A percentile compares a stretch with the other conserved stretches of the same genome.
Evolutionary conservation across 139 green algal genomes (phyloP).

Genomic region (Dunaliella primolecta): DNA sequence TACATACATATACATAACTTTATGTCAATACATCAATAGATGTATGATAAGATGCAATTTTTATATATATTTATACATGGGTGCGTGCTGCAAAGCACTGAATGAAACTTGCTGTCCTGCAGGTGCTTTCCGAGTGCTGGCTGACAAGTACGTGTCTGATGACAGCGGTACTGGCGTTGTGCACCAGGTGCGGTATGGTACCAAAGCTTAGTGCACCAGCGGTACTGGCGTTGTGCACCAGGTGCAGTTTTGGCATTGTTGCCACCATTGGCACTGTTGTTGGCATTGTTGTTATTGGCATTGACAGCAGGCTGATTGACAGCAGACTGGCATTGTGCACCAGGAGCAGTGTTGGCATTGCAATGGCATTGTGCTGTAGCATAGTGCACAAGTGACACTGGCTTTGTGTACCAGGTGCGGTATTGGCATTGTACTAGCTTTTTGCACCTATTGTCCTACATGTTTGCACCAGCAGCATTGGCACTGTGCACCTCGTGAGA

Average conservation of each 20-base stretch:
- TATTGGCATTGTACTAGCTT: too few species aligned
- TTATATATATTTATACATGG: too few species aligned
- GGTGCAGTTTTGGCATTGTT: too few species aligned
- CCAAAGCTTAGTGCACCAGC: not conserved
- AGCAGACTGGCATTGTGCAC: constrained; percentile 95
- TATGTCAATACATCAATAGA: too few species aligned
- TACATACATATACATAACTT: too few species aligned
- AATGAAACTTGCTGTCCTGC: constrained; percentile 13
- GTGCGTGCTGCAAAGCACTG: too few species aligned
- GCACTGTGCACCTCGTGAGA: not conserved
- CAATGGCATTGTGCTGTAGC: not conserved
- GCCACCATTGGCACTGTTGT: too few species aligned
- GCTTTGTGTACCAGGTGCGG: not conserved
- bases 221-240: not conserved
- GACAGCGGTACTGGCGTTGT: constrained; percentile 95
- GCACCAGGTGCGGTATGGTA: constrained; percentile 60
- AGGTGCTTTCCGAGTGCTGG: constrained; percentile 74
- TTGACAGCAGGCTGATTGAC: too few species aligned
- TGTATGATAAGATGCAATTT: too few species aligned
- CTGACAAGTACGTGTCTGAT: constrained; percentile 91
- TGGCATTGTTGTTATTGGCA: too few species aligned
- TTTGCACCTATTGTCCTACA: not conserved
- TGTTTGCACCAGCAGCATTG: not conserved
- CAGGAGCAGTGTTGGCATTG: constrained; percentile 49
- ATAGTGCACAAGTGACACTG: not conserved